Evolutionary conservation across 768 basidiomycete species (phyloP).

Genomic region (Mycena pura): DNA sequence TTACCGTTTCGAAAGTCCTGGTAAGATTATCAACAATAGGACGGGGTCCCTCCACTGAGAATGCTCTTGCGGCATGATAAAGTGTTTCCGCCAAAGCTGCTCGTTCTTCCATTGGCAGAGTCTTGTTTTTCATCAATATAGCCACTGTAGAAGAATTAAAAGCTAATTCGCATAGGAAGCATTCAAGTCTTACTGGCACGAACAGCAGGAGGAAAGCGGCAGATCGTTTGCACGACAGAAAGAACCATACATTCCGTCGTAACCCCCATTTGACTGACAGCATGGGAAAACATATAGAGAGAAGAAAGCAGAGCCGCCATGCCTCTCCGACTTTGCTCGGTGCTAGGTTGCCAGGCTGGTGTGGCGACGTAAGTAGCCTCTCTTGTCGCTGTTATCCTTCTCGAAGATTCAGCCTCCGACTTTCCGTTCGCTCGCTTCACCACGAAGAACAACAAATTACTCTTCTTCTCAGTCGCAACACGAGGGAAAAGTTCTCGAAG

Average conservation of each 20-base stretch:
- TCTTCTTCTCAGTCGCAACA: not conserved
- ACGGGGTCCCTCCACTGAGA: conserved; percentile 21
- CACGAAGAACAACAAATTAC: conserved; percentile 25
- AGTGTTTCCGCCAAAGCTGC: conserved; percentile 32
- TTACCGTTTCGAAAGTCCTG: conserved; percentile 26
- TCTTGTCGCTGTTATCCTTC: no score
- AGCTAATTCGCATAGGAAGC: not conserved
- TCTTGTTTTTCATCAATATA: conserved; percentile 28
- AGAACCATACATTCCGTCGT: conserved; percentile 28
- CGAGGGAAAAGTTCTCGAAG: conserved; percentile 25
- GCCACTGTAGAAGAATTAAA: conserved; percentile 27
- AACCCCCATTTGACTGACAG: conserved; percentile 23
- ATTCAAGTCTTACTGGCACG: conserved; percentile 29
- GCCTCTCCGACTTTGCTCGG: conserved; percentile 34
- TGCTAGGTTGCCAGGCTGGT: conserved; percentile 33
- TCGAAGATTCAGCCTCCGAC: no score
- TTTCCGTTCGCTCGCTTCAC: no score
- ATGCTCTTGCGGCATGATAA: conserved; percentile 30
- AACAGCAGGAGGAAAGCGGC: conserved; percentile 36
- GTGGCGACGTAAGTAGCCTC: no score
- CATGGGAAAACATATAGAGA: conserved; percentile 33
- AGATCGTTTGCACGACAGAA: conserved; percentile 25
- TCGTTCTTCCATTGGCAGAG: conserved; percentile 28
- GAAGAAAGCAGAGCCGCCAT: conserved; percentile 39
- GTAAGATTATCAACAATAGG: conserved; percentile 23